These are phyloP conservation scores for Malus hybrid DNA, from an alignment of 331 rosid species.

Conservation along the genomic window DNA sequence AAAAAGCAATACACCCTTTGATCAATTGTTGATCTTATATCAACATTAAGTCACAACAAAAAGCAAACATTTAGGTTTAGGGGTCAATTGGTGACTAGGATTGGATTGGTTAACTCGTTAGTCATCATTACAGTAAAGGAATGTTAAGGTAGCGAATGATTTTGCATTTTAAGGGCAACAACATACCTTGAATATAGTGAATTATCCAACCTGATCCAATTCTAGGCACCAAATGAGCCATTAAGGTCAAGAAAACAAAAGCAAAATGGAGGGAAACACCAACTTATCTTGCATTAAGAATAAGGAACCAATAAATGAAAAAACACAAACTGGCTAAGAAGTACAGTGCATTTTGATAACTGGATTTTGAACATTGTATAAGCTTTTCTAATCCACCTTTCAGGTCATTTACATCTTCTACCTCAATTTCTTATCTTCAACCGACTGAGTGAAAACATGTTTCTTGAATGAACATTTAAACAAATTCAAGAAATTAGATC, in stretches of 20 bases:
- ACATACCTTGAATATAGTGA: not conserved
- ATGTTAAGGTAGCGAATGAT: not conserved
- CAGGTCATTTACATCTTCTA: conserved; percentile 27
- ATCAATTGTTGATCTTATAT: too few species aligned
- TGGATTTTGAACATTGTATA: conserved; percentile 9
- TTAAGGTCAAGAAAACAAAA: not conserved
- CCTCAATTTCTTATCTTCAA: conserved; percentile 26
- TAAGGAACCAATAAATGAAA: not conserved
- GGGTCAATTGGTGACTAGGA: not conserved
- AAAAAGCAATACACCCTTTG: too few species aligned
- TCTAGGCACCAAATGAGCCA: not conserved
- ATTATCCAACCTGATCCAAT: not conserved
- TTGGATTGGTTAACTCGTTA: not conserved
- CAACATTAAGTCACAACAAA: too few species aligned
- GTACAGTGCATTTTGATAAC: not conserved
- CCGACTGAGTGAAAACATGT: conserved; percentile 9
- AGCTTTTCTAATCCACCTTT: conserved; percentile 17
- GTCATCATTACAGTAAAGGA: too few species aligned
- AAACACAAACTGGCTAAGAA: not conserved
- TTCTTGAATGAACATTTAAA: conserved; percentile 14
- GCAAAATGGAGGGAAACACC: not conserved
- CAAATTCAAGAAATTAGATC: conserved; percentile 18
- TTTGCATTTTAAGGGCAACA: not conserved
- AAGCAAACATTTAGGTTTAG: too few species aligned
- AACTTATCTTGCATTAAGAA: not conserved